Percentiles rank a stretch among this genome's conserved stretches.
These are phyloP conservation scores for Fraxinus sp. DNA, from an alignment of 305 asterid genomes.

Conservation along the genomic window DNA sequence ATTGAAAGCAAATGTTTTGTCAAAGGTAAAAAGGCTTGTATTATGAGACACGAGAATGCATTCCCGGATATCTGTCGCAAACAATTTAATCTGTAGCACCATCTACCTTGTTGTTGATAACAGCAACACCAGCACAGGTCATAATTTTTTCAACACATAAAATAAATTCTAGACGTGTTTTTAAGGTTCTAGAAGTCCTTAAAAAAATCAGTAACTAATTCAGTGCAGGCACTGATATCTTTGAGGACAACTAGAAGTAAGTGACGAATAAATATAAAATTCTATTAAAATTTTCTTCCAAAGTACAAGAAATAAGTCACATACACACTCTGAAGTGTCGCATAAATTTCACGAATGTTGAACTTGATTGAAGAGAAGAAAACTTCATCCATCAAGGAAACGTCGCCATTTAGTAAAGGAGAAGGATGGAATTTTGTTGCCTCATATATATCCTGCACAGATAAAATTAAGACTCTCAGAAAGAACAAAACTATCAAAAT, in stretches of 20 bases:
- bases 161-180: background rate
- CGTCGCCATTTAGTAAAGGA: conserved; percentile 53
- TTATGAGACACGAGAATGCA: background rate
- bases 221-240: conserved; percentile 17
- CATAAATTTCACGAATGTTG: conserved; percentile 54
- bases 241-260: conserved; percentile 11
- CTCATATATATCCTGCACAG: conserved; percentile 86
- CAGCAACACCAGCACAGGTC: background rate
- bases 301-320: conserved; percentile 26
- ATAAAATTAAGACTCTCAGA: conserved; percentile 25
- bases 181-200: background rate
- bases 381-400: conserved; percentile 53
- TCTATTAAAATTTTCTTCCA: conserved; percentile 10
- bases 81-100: background rate
- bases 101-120: background rate
- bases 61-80: background rate
- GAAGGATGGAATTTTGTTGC: conserved; percentile 87
- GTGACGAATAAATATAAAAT: conserved; percentile 9
- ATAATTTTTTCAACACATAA: background rate
- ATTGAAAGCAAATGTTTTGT: background rate
- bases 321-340: conserved; percentile 67
- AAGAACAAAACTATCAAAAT: conserved; percentile 18
- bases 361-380: conserved; percentile 64
- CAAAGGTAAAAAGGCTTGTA: background rate
- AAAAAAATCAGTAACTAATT: background rate